Base-by-base conservation (phyloP, 1,284 basidiomycete species). In the Golubevia sp. region DNA sequence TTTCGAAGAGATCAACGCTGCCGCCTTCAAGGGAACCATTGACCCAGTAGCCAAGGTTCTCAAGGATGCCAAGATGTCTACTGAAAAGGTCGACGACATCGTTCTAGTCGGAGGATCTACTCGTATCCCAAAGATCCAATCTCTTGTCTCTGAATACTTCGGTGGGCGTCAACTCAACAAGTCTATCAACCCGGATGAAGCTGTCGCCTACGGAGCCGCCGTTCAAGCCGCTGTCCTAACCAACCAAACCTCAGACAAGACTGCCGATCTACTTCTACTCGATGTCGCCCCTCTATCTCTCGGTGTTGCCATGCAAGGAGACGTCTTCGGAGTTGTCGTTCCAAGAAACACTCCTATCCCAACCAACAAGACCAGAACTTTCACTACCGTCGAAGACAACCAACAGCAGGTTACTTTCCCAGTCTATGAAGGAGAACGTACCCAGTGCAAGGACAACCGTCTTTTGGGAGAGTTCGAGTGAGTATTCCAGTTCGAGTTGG, bases 61-160 rank as follows among this genome's bases (percentile, higher is more conserved):
- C 84, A 97, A 97, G 88, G 97, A 99, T 87, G 90, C 96, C 73
- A 99, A 98, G 90, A 96, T 99, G 86, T 86, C 93, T 76, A 91
- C 92, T 74, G 92, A 94, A 84, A 97, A 97, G 89, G 94, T 98
- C 74, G 92, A 99, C 85, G 96, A 99, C 82, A 98, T 99, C 76
- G 97, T 99, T 84, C 93, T 99, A 66, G 96, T 99, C 77, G 96
- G 97, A 88, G 95, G 97, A 77, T 99, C 97, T 62, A 99, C 97
- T 76, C 96, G 97, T 90, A 99, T 99, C 85, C 96, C 96, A 82
- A 98, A 98, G 89, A 93, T 99, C 79, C 96, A 98, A 87, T 89
- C 93, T 27, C 91, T 99, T 68, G 94, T 99, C 66, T 98, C 95
- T 70, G 96, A 99, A 85, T 94, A 91, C 90, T 99, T 99, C 85